phyloP scores from a whole-genome alignment of 345 rosid genomes.

The Linum trigynum region DNA sequence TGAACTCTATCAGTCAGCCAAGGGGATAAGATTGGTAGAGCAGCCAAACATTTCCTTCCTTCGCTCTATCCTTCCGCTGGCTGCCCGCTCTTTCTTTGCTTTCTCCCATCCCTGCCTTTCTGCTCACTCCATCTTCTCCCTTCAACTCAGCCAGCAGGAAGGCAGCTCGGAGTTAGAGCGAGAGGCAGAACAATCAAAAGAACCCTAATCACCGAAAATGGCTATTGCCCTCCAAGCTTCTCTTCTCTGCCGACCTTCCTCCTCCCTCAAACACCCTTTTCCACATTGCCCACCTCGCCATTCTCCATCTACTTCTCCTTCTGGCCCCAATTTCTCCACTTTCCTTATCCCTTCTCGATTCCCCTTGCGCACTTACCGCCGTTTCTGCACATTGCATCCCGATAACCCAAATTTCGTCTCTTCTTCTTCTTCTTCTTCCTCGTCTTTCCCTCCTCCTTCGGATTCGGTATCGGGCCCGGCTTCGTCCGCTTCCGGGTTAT shows the following conservation, averaged over 20 bases:
- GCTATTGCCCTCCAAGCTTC: slow-evolving; percentile 61
- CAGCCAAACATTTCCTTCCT: background rate
- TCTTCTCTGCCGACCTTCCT: slow-evolving; percentile 44
- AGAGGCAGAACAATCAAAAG: background rate
- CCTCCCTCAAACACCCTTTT: slow-evolving; percentile 12
- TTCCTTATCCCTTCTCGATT: slow-evolving; percentile 6
- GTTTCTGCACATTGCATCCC: slow-evolving; percentile 48
- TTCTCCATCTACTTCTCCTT: background rate
- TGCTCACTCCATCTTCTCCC: background rate
- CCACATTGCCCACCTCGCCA: slow-evolving; percentile 6
- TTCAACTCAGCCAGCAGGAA: background rate
- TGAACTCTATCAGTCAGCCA: too few species aligned
- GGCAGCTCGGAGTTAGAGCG: background rate
- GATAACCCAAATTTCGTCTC: slow-evolving; percentile 24
- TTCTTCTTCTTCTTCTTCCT: background rate
- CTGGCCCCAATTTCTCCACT: slow-evolving; percentile 8
- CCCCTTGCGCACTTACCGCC: slow-evolving; percentile 7
- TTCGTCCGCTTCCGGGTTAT: background rate
- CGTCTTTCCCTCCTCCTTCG: background rate
- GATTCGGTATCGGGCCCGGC: background rate
- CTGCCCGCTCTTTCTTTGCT: too few species aligned
- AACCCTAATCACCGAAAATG: slow-evolving; percentile 23
- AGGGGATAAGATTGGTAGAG: too few species aligned
- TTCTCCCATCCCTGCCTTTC: background rate
- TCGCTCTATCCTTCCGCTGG: background rate